Evolutionary conservation across 2,329 filamentous ascomycete species (phyloP).

Genomic region (Aspergillus sp.): DNA sequence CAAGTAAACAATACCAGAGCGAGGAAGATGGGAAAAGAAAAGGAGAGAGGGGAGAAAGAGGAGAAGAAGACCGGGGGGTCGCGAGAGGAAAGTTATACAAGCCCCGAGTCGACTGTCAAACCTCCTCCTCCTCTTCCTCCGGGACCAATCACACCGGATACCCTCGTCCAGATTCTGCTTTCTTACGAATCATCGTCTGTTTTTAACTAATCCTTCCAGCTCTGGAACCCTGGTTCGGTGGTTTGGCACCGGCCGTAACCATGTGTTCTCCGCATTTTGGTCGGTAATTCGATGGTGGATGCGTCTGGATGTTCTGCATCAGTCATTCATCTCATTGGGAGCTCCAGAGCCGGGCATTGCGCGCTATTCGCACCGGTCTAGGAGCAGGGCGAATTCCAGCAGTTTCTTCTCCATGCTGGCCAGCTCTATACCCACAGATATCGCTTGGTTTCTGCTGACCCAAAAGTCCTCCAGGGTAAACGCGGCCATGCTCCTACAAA

Average conservation of each 20-base stretch:
- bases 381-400: too few relatives aligned
- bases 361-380: too few relatives aligned
- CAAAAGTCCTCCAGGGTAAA: not conserved
- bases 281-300: not conserved
- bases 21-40: slow-evolving; percentile 4
- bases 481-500: not conserved
- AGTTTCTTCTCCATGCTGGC: too few relatives aligned
- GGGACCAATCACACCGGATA: not conserved
- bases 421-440: too few relatives aligned
- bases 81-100: not conserved
- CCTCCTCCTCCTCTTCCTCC: not conserved
- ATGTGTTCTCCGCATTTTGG: not conserved
- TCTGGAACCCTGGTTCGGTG: not conserved
- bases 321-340: not conserved
- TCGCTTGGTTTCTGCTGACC: not conserved
- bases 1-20: not conserved
- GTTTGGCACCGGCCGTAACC: not conserved
- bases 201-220: not conserved
- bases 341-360: too few relatives aligned
- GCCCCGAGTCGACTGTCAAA: not conserved
- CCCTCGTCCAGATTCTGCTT: not conserved
- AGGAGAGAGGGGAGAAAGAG: slow-evolving; percentile 4
- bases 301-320: not conserved
- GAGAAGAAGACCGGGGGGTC: slow-evolving; percentile 8
- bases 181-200: not conserved